phyloP scores from a whole-genome alignment of 202 grass and related monocot species.

The Carex sylvatica region DNA sequence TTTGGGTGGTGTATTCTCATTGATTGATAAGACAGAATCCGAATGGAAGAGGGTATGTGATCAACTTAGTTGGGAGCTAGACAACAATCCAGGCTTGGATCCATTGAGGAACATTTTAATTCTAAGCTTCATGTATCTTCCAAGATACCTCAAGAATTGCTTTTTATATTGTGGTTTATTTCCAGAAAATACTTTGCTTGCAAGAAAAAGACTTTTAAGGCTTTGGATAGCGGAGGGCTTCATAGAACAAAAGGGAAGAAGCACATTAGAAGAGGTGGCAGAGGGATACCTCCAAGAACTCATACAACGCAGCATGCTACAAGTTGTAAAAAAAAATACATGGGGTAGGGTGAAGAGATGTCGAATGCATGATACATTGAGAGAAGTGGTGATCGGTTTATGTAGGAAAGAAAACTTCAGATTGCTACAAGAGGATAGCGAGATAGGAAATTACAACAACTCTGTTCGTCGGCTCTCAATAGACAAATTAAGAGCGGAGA shows the following conservation, averaged over 20 bases:
- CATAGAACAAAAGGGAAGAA: neutral
- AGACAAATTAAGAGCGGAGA: neutral
- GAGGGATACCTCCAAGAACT: slow-evolving; percentile 38
- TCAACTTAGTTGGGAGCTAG: slow-evolving; percentile 35
- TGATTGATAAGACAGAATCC: neutral
- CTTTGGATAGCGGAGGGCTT: slow-evolving; percentile 62
- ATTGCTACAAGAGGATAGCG: neutral
- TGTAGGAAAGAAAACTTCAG: slow-evolving; percentile 40
- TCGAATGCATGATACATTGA: slow-evolving; percentile 49
- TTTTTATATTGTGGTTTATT: slow-evolving; percentile 58
- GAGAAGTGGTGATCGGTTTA: slow-evolving; percentile 28
- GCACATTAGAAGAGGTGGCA: slow-evolving; percentile 42
- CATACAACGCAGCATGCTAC: slow-evolving; percentile 40
- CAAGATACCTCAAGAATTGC: slow-evolving; percentile 40
- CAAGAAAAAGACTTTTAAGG: slow-evolving; percentile 34
- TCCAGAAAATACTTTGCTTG: slow-evolving; percentile 16
- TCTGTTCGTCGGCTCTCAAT: slow-evolving; percentile 37
- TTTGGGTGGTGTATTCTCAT: slow-evolving; percentile 24
- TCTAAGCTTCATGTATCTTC: slow-evolving; percentile 34
- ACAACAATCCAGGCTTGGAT: neutral
- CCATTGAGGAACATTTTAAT: slow-evolving; percentile 36
- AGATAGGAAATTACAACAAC: neutral
- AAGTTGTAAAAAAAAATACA: slow-evolving; percentile 28
- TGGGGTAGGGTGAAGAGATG: slow-evolving; percentile 30
- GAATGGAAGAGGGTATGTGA: slow-evolving; percentile 37